These are phyloP conservation scores for Sphaerulina populicola DNA, from an alignment of 2,329 filamentous ascomycete genomes.

Conservation along the genomic window DNA sequence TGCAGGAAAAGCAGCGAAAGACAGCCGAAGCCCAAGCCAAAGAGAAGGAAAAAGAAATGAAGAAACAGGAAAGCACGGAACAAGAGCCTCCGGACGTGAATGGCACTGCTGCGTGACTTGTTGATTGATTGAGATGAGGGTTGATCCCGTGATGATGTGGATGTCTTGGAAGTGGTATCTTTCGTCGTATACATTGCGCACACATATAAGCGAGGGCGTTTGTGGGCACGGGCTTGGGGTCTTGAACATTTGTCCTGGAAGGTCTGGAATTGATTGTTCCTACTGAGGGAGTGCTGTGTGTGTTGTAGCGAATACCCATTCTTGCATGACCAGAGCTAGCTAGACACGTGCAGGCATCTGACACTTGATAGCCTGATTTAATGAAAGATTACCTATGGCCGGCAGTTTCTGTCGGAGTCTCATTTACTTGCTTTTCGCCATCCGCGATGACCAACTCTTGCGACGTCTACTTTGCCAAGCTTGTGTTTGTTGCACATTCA, in stretches of 20 bases:
- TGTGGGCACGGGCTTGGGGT: not conserved
- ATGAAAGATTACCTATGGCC: too few species aligned
- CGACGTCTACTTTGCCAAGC: too few species aligned
- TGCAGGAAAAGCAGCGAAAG: slow-evolving; percentile 26
- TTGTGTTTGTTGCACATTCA: too few species aligned
- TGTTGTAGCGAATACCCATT: slow-evolving; percentile 8
- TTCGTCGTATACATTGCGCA: not conserved
- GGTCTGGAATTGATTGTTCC: not conserved
- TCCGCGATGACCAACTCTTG: too few species aligned
- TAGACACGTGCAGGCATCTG: not conserved
- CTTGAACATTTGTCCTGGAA: not conserved
- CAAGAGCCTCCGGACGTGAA: slow-evolving; percentile 6
- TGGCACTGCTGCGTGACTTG: not conserved
- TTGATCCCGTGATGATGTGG: too few species aligned
- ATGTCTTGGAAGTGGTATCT: not conserved
- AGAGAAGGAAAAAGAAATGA: slow-evolving; percentile 22
- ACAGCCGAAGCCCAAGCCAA: slow-evolving; percentile 23
- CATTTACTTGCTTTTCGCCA: too few species aligned
- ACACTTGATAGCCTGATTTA: not conserved
- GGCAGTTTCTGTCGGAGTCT: too few species aligned
- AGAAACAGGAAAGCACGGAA: slow-evolving; percentile 14
- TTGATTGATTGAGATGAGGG: too few species aligned
- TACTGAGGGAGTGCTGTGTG: not conserved
- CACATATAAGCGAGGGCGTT: slow-evolving; percentile 4
- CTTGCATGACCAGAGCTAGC: slow-evolving; percentile 2